Conservation (phyloP, 2,329 filamentous ascomycete genomes). For the Nemania serpens region DNA sequence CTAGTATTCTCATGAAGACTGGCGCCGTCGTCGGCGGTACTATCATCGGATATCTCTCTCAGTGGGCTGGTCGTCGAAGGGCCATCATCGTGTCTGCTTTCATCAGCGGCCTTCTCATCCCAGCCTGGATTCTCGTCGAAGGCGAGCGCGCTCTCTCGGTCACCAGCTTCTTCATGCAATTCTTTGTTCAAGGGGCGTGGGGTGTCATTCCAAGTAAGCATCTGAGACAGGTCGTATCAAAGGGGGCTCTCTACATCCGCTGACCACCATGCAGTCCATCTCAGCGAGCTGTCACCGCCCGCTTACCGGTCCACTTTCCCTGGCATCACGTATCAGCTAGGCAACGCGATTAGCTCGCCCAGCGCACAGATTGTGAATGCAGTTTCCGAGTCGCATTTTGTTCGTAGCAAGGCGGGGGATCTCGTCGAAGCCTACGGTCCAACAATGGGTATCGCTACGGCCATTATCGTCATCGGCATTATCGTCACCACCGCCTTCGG, state of each 20-base stretch:
- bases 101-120: conserved; percentile 65
- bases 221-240: not conserved
- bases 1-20: conserved; percentile 80
- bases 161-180: conserved; percentile 71
- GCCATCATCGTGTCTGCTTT: conserved; percentile 66
- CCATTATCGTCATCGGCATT: conserved; percentile 75
- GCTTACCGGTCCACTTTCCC: conserved; percentile 74
- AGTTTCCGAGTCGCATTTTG: conserved; percentile 65
- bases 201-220: conserved; percentile 63
- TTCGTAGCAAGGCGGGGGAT: conserved; percentile 59
- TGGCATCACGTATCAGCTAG: conserved; percentile 74
- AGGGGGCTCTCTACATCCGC: not conserved
- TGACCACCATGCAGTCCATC: conserved; percentile 52
- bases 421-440: conserved; percentile 72
- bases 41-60: conserved; percentile 74
- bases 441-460: conserved; percentile 76
- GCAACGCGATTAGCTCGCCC: conserved; percentile 75
- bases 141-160: conserved; percentile 64
- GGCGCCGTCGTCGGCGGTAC: conserved; percentile 76
- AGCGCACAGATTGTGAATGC: conserved; percentile 79
- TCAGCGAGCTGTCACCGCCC: conserved; percentile 73
- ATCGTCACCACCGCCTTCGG: conserved; percentile 69
- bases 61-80: conserved; percentile 74
- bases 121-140: conserved; percentile 71
- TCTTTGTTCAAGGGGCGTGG: conserved; percentile 69